Evolutionary conservation across 306 rosid species (phyloP).

Genomic region (Benincasa hispida): DNA sequence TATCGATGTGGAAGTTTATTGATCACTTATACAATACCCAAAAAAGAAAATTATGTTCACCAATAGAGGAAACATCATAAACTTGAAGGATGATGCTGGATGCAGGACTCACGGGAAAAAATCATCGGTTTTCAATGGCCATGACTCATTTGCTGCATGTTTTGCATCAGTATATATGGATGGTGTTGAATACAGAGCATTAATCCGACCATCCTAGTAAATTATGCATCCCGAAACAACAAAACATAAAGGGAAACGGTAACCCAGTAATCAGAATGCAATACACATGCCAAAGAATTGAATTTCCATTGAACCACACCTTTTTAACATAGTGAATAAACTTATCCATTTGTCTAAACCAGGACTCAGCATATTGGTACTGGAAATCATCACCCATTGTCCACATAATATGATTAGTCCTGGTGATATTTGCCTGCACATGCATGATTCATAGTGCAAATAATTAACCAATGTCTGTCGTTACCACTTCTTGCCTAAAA

Average conservation of each 20-base stretch:
- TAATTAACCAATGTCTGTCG: slow-evolving; percentile 7
- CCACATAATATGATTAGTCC: slow-evolving; percentile 87
- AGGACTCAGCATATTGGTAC: slow-evolving; percentile 84
- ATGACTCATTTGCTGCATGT: slow-evolving; percentile 55
- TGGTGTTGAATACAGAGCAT: slow-evolving; percentile 91
- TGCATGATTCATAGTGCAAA: slow-evolving; percentile 8
- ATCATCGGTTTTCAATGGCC: slow-evolving; percentile 87
- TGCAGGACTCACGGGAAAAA: slow-evolving; percentile 66
- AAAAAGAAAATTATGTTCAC: not conserved
- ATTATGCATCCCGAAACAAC: slow-evolving; percentile 7
- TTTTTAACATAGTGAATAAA: slow-evolving; percentile 76
- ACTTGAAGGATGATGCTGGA: not conserved
- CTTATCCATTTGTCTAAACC: slow-evolving; percentile 93
- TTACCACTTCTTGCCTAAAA: not conserved
- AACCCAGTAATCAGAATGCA: not conserved
- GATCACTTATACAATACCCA: not conserved
- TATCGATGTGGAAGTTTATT: slow-evolving; percentile 6
- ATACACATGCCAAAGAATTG: not conserved
- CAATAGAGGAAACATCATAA: not conserved
- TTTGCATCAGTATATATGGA: slow-evolving; percentile 71
- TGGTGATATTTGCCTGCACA: slow-evolving; percentile 64
- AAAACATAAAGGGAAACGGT: not conserved
- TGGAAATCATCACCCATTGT: slow-evolving; percentile 95
- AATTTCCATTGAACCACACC: slow-evolving; percentile 20
- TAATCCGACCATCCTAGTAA: slow-evolving; percentile 71